Conservation (phyloP, 2,329 filamentous ascomycete species). For the Plectosphaerella cucumerina region DNA sequence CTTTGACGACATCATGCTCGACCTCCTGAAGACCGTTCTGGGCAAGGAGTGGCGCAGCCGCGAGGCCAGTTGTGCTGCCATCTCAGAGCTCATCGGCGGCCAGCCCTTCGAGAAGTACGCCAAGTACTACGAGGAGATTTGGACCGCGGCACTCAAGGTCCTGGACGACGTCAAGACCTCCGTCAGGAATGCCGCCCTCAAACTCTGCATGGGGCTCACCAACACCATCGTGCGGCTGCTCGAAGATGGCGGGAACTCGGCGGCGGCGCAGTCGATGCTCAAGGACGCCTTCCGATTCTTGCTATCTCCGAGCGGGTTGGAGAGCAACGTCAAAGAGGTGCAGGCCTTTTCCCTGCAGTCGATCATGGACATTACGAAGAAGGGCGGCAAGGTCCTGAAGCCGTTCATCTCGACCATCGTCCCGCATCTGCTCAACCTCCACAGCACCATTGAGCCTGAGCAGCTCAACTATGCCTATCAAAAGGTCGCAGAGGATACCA, state of each 20-base stretch:
- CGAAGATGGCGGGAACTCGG: conserved; percentile 69
- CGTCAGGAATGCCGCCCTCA: conserved; percentile 75
- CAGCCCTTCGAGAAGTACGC: conserved; percentile 74
- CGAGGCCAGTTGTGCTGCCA: conserved; percentile 86
- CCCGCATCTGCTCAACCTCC: conserved; percentile 71
- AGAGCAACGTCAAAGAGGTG: conserved; percentile 84
- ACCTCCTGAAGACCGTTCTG: conserved; percentile 79
- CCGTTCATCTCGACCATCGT: conserved; percentile 80
- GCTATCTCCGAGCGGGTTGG: conserved; percentile 81
- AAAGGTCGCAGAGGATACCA: conserved; percentile 79
- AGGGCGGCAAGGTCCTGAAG: conserved; percentile 71
- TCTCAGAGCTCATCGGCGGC: conserved; percentile 83
- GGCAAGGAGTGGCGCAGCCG: conserved; percentile 91
- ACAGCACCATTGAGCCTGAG: conserved; percentile 87
- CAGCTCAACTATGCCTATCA: conserved; percentile 90
- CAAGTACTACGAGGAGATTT: conserved; percentile 78
- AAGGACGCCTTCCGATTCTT: conserved; percentile 86
- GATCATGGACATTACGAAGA: conserved; percentile 85
- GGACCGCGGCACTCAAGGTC: conserved; percentile 82
- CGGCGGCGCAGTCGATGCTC: conserved; percentile 74
- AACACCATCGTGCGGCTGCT: conserved; percentile 81
- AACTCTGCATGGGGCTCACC: conserved; percentile 78
- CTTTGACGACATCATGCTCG: conserved; percentile 85
- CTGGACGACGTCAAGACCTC: conserved; percentile 94
- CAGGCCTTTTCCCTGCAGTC: conserved; percentile 79